A percentile compares a stretch with the other conserved stretches of the same genome.
Conservation (phyloP, 2,329 filamentous ascomycete genomes). For the Monilinia fructigena region DNA sequence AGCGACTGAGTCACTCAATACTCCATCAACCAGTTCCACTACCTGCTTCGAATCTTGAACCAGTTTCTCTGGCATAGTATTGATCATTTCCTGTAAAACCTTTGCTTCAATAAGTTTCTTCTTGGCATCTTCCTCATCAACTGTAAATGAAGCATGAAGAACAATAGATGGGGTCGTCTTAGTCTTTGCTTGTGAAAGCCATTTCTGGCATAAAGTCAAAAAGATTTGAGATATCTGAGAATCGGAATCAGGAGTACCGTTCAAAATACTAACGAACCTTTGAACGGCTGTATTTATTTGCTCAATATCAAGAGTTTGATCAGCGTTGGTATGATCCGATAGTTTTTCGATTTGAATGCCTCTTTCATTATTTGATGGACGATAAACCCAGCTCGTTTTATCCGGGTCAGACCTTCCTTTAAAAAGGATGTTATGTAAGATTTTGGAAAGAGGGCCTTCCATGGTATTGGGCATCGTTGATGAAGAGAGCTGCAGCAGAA, state of each 20-base stretch:
- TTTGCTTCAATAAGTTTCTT: constrained; percentile 56
- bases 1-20: constrained; percentile 46
- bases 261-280: constrained; percentile 51
- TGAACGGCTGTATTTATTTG: constrained; percentile 46
- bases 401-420: constrained; percentile 45
- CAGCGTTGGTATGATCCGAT: constrained; percentile 19
- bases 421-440: constrained; percentile 57
- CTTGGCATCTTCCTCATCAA: constrained; percentile 45
- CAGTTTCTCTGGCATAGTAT: constrained; percentile 60
- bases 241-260: constrained; percentile 40
- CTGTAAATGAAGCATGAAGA: constrained; percentile 40
- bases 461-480: constrained; percentile 38
- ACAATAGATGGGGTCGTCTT: constrained; percentile 22
- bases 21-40: constrained; percentile 60
- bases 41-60: constrained; percentile 63
- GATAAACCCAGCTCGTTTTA: constrained; percentile 54
- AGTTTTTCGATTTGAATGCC: constrained; percentile 49
- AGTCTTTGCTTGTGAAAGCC: constrained; percentile 46
- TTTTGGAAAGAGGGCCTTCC: constrained; percentile 46
- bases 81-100: constrained; percentile 64
- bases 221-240: constrained; percentile 59
- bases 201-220: constrained; percentile 56
- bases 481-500: constrained; percentile 57
- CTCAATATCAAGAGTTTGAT: constrained; percentile 25
- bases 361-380: constrained; percentile 45